These are phyloP conservation scores for Amanita inopinata DNA, from an alignment of 768 basidiomycete genomes.

Conservation along the genomic window DNA sequence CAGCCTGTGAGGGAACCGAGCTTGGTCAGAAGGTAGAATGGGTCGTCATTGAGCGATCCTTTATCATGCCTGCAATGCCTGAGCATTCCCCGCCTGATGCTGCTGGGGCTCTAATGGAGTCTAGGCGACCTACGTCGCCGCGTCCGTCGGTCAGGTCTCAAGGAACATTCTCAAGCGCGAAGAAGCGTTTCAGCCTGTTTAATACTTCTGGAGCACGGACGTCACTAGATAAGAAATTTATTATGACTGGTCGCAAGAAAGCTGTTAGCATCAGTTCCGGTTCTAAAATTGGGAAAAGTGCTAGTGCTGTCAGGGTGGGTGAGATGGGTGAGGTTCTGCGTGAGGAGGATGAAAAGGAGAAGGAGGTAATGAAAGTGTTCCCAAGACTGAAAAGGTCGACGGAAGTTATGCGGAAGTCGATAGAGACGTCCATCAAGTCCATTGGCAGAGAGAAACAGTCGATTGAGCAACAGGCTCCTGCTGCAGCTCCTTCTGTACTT, in stretches of 20 bases:
- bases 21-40: slow-evolving; percentile 39
- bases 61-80: slow-evolving; percentile 28
- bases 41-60: slow-evolving; percentile 62
- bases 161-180: slow-evolving; percentile 38
- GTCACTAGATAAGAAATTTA: slow-evolving; percentile 19
- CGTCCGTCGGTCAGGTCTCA: slow-evolving; percentile 24
- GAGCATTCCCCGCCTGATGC: slow-evolving; percentile 15
- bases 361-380: slow-evolving; percentile 13
- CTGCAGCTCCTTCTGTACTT: neutral
- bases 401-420: slow-evolving; percentile 12
- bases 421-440: slow-evolving; percentile 9
- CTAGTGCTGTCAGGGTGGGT: slow-evolving; percentile 34
- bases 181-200: slow-evolving; percentile 62
- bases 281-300: slow-evolving; percentile 25
- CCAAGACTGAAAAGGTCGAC: slow-evolving; percentile 11
- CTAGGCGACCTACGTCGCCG: slow-evolving; percentile 1
- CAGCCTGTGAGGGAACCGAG: slow-evolving; percentile 20
- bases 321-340: slow-evolving; percentile 65
- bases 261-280: slow-evolving; percentile 9
- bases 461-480: neutral
- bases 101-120: neutral
- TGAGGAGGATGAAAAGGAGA: slow-evolving; percentile 38
- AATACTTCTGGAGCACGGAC: slow-evolving; percentile 25
- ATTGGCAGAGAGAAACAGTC: neutral
- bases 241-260: slow-evolving; percentile 11